Conservation (phyloP, 2,329 filamentous ascomycete species). For the Colletotrichum costaricense region DNA sequence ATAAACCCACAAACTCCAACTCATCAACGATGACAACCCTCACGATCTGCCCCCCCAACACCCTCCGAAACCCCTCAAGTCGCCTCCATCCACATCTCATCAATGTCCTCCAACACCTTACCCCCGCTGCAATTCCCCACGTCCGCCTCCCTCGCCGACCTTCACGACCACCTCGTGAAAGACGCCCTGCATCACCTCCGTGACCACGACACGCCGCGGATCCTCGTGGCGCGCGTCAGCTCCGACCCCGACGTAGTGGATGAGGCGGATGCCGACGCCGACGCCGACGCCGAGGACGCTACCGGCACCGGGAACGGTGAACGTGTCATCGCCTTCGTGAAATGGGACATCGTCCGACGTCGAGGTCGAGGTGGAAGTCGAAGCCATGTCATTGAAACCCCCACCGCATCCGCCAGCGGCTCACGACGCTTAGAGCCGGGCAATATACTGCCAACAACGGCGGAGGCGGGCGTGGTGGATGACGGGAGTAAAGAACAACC, state of each 20-base stretch:
- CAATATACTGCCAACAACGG: background rate
- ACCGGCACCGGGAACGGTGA: background rate
- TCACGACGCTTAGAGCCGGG: slow-evolving; percentile 18
- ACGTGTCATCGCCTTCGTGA: slow-evolving; percentile 7
- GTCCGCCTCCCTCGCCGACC: slow-evolving; percentile 41
- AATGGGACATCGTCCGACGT: slow-evolving; percentile 35
- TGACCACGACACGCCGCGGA: slow-evolving; percentile 41
- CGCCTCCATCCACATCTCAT: slow-evolving; percentile 48
- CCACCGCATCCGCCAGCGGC: background rate
- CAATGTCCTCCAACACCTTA: slow-evolving; percentile 52
- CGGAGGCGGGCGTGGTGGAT: background rate
- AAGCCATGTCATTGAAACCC: background rate
- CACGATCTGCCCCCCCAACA: background rate
- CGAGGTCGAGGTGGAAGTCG: background rate
- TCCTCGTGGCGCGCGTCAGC: slow-evolving; percentile 48
- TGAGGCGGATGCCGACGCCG: background rate
- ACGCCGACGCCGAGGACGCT: no score
- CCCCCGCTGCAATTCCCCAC: slow-evolving; percentile 54
- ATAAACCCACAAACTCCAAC: background rate
- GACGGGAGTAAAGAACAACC: background rate
- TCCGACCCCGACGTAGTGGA: background rate
- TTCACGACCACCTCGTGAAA: slow-evolving; percentile 44
- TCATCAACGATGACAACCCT: background rate
- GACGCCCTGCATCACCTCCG: slow-evolving; percentile 45
- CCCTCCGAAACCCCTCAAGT: slow-evolving; percentile 38